Evolutionary conservation across 306 rosid genomes (phyloP).

Genomic region (Prunus dulcis): DNA sequence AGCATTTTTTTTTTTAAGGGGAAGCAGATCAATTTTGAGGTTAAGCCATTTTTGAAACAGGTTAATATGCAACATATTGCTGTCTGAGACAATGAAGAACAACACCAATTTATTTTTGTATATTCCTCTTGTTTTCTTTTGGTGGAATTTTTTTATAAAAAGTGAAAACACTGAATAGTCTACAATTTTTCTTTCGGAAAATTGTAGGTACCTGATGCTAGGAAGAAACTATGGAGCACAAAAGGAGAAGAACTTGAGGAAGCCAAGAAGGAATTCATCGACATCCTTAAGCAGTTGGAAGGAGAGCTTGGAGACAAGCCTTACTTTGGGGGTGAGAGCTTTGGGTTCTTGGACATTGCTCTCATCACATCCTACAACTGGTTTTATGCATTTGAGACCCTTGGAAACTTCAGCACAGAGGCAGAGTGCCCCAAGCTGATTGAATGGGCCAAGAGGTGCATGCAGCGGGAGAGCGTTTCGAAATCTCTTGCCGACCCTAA

Average conservation of each 20-base stretch:
- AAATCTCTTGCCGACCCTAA: conserved; percentile 23
- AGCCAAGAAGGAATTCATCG: conserved; percentile 17
- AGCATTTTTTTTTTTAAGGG: too few relatives aligned
- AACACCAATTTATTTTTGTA: too few relatives aligned
- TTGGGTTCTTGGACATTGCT: conserved; percentile 34
- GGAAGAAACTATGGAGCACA: conserved; percentile 26
- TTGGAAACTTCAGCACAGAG: conserved; percentile 19
- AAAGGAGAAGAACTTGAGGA: conserved; percentile 28
- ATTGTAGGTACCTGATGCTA: conserved; percentile 24
- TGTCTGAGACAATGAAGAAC: too few relatives aligned
- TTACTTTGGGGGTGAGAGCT: conserved; percentile 22
- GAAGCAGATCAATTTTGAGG: too few relatives aligned
- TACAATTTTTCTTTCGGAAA: too few relatives aligned
- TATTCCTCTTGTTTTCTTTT: too few relatives aligned
- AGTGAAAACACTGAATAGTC: too few relatives aligned
- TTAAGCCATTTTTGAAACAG: too few relatives aligned
- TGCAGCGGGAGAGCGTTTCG: conserved; percentile 20
- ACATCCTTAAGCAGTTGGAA: conserved; percentile 16
- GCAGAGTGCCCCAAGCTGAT: conserved; percentile 21
- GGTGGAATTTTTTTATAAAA: too few relatives aligned
- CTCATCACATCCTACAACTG: conserved; percentile 20
- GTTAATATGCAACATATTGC: too few relatives aligned
- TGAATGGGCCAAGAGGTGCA: conserved; percentile 24
- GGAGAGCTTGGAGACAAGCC: conserved; percentile 35
- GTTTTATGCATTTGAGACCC: conserved; percentile 16